Conservation (phyloP, 2,329 filamentous ascomycete species). For the Sporothrix variecibatus region DNA sequence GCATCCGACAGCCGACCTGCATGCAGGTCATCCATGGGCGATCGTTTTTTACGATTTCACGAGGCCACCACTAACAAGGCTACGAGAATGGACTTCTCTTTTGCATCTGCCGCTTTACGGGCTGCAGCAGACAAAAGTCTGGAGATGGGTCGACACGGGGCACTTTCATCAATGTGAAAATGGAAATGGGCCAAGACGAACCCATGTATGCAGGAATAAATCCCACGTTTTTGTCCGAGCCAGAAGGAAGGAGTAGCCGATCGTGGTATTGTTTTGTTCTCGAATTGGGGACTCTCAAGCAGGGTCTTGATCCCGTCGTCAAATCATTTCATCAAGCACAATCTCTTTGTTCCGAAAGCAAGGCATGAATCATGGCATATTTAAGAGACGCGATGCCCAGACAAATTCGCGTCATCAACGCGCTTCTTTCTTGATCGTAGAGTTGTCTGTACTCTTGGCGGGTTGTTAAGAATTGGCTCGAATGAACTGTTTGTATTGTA, state of each 20-base stretch:
- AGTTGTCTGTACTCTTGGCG: background rate
- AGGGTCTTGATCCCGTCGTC: background rate
- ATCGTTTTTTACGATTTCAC: background rate
- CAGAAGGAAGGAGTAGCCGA: background rate
- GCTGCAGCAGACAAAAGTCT: background rate
- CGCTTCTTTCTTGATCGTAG: background rate
- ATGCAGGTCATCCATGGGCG: background rate
- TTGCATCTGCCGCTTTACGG: background rate
- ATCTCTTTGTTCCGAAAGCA: background rate
- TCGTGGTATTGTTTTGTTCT: background rate
- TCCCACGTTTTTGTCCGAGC: background rate
- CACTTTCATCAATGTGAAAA: background rate
- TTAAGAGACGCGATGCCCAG: background rate
- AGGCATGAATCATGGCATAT: background rate
- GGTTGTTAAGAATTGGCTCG: too few relatives aligned
- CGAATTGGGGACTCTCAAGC: background rate
- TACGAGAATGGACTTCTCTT: background rate
- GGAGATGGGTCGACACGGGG: background rate
- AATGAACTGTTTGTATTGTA: too few relatives aligned
- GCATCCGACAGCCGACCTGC: constrained; percentile 4
- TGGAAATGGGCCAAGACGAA: background rate
- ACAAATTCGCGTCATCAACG: background rate
- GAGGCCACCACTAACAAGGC: background rate
- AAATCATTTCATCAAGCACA: too few relatives aligned
- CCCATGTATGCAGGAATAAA: background rate